Evolutionary conservation across 352 stramenopile species (phyloP), one percentile per base, ranked within the genome.

Genomic region (Phytophthora tentaculata): DNA sequence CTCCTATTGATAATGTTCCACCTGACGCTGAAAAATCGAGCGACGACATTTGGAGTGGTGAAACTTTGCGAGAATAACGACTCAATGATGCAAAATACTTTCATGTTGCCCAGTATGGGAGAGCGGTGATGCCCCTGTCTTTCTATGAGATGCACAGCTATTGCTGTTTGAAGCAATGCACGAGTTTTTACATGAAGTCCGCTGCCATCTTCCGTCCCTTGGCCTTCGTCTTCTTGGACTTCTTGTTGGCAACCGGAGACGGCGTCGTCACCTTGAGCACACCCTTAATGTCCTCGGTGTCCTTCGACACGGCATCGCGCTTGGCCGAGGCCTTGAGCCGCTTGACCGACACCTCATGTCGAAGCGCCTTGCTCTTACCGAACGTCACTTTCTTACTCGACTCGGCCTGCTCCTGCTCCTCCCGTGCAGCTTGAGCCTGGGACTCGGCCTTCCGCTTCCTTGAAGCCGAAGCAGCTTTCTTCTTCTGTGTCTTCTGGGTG

Each of bases 361-460:
- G 74, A 17, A 96, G 73, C 43, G 84, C 80, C 61, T 92, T 92
- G 74, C 88, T 93, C 80, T 92, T 96, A 51, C 88, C 88, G 61
- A 96, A 96, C 44, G 86, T 93, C 69, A 96, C 88, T 53, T 92
- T 93, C 72, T 92, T 94, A 41, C 70, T 71, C 22, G 67, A 57
- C 28, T 76, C 73, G 0, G 59, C 62, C 35, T 81, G 69, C 50
- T 69, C 62, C 22, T 71, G 59, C 14, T 77, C 72, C 39, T 73
- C 69, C 13, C 73, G 75, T 20, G 71, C 70, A 14, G 71, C 68
- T 13, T 71, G 66, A 16, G 60, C 61, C 16, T 79, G 67, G 0
- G 64, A 71, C 12, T 86, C 79, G 0, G 80, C 81, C 64, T 91
- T 91, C 57, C 81, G 78, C 73, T 84, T 85, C 75, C 92, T 95